Conservation (phyloP, 441 rosid genomes). For the Aleurites moluccanus region DNA sequence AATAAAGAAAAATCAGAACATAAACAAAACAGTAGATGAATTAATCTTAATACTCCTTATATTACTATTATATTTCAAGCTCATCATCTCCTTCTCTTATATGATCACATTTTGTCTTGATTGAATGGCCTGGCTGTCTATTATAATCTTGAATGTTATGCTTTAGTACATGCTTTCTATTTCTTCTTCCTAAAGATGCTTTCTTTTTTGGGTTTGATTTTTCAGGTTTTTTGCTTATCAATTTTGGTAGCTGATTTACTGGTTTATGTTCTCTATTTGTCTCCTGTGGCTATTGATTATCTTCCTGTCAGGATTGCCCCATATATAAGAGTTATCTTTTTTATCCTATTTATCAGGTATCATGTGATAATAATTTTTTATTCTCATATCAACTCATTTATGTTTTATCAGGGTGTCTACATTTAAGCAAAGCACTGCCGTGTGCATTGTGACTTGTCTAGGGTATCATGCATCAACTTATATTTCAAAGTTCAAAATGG, state of each 20-base stretch:
- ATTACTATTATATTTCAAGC: too few species aligned
- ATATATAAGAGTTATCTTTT: constrained; percentile 75
- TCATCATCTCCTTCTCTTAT: not conserved
- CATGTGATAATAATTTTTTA: not conserved
- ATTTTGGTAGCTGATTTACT: constrained; percentile 76
- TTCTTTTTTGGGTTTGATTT: too few species aligned
- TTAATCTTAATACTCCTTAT: too few species aligned
- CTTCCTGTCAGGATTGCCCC: constrained; percentile 94
- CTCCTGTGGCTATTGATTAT: constrained; percentile 62
- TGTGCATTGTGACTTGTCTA: too few species aligned
- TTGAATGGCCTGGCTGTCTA: not conserved
- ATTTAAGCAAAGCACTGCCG: not conserved
- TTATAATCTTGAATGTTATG: not conserved
- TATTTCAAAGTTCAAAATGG: too few species aligned
- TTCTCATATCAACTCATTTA: not conserved
- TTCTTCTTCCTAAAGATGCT: constrained; percentile 18
- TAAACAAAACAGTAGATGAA: too few species aligned
- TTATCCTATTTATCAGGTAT: constrained; percentile 82
- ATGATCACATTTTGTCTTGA: not conserved
- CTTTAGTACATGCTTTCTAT: constrained; percentile 4
- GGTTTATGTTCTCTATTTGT: constrained; percentile 68
- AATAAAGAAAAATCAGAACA: too few species aligned
- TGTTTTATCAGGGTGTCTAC: not conserved
- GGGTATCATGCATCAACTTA: too few species aligned
- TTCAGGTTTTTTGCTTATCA: constrained; percentile 45